These are phyloP conservation scores for Gynostemma pentaphyllum DNA, from an alignment of 306 rosid genomes.

Conservation along the genomic window DNA sequence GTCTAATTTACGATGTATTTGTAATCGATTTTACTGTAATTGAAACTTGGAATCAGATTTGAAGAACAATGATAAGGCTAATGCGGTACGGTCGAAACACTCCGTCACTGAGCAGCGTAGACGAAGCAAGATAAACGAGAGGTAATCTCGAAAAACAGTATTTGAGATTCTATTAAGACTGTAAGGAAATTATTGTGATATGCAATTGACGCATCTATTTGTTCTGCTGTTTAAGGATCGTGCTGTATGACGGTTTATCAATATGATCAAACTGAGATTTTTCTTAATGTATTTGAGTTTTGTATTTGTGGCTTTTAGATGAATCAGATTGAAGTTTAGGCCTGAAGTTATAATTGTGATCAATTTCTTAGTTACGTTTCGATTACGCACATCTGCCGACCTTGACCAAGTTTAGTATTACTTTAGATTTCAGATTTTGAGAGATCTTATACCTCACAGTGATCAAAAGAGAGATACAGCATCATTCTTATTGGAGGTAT, in stretches of 20 bases:
- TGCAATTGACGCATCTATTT: not conserved
- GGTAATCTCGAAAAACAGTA: constrained; percentile 30
- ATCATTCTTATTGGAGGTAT: constrained; percentile 89
- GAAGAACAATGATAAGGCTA: constrained; percentile 74
- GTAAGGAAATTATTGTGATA: not conserved
- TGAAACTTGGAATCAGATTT: constrained; percentile 38
- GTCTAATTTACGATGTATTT: not conserved
- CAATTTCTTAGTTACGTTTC: not conserved
- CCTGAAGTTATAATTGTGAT: not conserved
- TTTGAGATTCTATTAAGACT: not conserved
- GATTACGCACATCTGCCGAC: not conserved
- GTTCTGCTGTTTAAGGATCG: not conserved
- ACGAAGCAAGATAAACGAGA: constrained; percentile 98
- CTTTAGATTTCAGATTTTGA: constrained; percentile 90
- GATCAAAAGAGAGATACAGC: constrained; percentile 97
- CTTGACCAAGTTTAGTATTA: constrained; percentile 19
- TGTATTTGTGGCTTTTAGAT: not conserved
- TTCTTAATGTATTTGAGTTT: not conserved
- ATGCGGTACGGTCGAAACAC: constrained; percentile 73
- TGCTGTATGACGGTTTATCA: not conserved
- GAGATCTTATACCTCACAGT: constrained; percentile 96
- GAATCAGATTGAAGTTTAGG: not conserved
- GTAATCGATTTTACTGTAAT: not conserved
- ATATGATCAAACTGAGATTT: not conserved
- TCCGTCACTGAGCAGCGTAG: constrained; percentile 99